Conservation (phyloP, 768 basidiomycete genomes). For the Udeniomyces megalosporus region DNA sequence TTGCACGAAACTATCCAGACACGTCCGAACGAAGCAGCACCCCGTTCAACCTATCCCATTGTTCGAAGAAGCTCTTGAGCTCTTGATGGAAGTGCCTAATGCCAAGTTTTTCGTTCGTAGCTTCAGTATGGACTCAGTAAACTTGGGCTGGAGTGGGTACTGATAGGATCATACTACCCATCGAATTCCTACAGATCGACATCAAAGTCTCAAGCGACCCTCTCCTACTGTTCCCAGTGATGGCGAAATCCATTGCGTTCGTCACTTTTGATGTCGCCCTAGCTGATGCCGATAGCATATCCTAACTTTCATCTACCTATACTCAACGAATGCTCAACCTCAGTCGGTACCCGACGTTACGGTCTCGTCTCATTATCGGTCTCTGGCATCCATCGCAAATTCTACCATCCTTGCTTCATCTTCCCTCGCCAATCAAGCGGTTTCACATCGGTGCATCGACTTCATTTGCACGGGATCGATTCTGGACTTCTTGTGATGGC, state of each 20-base stretch:
- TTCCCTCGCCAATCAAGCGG: conserved; percentile 23
- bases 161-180: not conserved
- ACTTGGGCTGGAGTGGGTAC: too few species aligned
- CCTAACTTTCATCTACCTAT: not conserved
- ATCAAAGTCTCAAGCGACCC: conserved; percentile 26
- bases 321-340: conserved; percentile 2
- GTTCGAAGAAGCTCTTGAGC: conserved; percentile 27
- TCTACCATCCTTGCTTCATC: conserved; percentile 22
- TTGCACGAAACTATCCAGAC: conserved; percentile 17
- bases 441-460: conserved; percentile 30
- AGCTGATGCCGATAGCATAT: not conserved
- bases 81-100: conserved; percentile 30
- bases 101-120: not conserved
- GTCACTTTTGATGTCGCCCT: not conserved
- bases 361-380: conserved; percentile 28
- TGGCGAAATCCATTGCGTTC: conserved; percentile 27
- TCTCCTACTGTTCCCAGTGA: conserved; percentile 23
- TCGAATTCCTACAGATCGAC: conserved; percentile 24
- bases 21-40: conserved; percentile 27
- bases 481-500: conserved; percentile 28
- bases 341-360: too few species aligned
- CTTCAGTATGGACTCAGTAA: too few species aligned
- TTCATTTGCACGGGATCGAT: conserved; percentile 25
- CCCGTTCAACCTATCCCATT: conserved; percentile 30
- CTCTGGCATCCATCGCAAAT: conserved; percentile 32